phyloP scores from a whole-genome alignment of 116 monocot species.

The Iris pallida region DNA sequence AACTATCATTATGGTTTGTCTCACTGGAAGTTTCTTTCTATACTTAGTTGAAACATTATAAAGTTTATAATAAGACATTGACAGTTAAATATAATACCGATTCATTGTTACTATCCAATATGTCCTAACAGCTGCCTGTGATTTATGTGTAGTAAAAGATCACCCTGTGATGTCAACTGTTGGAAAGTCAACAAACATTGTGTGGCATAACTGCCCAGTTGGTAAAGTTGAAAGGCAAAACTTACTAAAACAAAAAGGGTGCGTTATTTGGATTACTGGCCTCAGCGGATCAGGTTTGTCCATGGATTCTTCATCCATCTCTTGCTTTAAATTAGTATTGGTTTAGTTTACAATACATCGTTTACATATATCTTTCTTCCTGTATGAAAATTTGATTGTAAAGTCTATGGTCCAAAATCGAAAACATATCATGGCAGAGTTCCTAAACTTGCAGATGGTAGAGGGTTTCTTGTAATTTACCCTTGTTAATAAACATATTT shows the following conservation, averaged over 20 bases:
- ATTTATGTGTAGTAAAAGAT: slow-evolving; percentile 21
- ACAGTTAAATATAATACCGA: no score
- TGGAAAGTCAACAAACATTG: slow-evolving; percentile 69
- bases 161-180: slow-evolving; percentile 36
- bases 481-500: background rate
- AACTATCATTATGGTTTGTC: no score
- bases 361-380: background rate
- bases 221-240: slow-evolving; percentile 66
- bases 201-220: slow-evolving; percentile 70
- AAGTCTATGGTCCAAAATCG: background rate
- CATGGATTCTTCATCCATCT: slow-evolving; percentile 1
- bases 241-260: slow-evolving; percentile 73
- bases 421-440: background rate
- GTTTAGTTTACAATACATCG: background rate
- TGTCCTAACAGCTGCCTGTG: background rate
- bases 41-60: no score
- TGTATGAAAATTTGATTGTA: background rate
- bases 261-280: slow-evolving; percentile 85
- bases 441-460: background rate
- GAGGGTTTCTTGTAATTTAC: background rate
- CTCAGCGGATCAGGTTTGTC: slow-evolving; percentile 77
- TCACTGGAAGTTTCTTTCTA: no score
- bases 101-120: background rate
- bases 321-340: background rate
- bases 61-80: no score